Base-by-base conservation (phyloP, 2,329 filamentous ascomycete genomes). In the Curvularia verruculosa region DNA sequence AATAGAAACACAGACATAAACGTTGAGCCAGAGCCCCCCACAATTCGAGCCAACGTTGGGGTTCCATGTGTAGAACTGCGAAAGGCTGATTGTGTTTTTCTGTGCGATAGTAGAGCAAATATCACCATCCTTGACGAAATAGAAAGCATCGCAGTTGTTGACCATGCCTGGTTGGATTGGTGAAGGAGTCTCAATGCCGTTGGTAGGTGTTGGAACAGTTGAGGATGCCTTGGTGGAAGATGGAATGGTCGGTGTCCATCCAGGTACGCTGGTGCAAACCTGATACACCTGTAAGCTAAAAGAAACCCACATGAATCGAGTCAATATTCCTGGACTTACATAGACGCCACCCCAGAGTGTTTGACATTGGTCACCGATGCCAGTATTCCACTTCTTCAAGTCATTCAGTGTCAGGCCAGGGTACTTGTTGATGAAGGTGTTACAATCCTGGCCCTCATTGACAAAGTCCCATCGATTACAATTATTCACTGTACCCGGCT, bases 271-370 rank as follows among this genome's bases (percentile, higher is more conserved):
- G 18, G 56, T 52, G 48, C 57, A 63, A n/a, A 44, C 13, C 41
- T 44, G 41, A 29, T 15, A 29, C 41, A 44, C 41, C 18, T 44
- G 41, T 44, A 28, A 28, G 24, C 41, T 28, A 3, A 28, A 26
- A 3, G 18, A 26, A 28, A n/a, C 12, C 41, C 41, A 3, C 29
- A 13, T 21, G 3, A 28, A 44, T 28, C 9, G 13, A 44, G 12
- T 44, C 3, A 44, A 12, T 28, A 44, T 3, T 44, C 28, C 29
- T 26, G 4, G 41, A 26, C 23, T 28, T 44, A 52, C 50, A 37
- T 63, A 63, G 2, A 55, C 54, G 23, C 60, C 39, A 28, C 34
- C 49, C 60, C 54, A 60, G 12, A 63, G 48, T 19, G 31, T 26
- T 21, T 49, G 46, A 21, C 46, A 49, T 18, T 49, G 29, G n/a